A percentile compares a stretch with the other conserved stretches of the same genome.
phyloP scores from a whole-genome alignment of 192 early-diverging fungal species.

The Podila epigama region DNA sequence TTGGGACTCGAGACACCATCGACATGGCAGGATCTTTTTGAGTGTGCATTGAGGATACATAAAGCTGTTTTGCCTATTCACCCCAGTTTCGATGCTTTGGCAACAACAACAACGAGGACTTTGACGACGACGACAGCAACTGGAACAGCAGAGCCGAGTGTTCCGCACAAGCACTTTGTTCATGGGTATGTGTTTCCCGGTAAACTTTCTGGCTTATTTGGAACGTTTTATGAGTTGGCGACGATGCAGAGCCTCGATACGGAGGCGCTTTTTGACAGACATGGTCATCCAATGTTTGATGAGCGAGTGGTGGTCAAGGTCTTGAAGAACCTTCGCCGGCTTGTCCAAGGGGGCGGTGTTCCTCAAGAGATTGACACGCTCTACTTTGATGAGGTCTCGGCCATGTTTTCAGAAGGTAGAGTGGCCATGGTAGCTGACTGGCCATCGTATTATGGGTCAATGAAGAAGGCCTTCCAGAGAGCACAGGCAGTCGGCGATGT shows the following conservation, averaged over 20 bases:
- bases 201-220: conserved; percentile 34
- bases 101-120: too few relatives aligned
- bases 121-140: too few relatives aligned
- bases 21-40: conserved; percentile 24
- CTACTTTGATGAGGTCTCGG: conserved; percentile 41
- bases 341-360: conserved; percentile 12
- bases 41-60: neutral
- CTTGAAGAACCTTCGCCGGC: conserved; percentile 5
- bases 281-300: conserved; percentile 20
- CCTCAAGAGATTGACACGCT: conserved; percentile 25
- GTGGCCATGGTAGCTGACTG: conserved; percentile 35
- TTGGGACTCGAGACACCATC: neutral
- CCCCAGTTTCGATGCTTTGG: neutral
- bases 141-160: too few relatives aligned
- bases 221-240: conserved; percentile 39
- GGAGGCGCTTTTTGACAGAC: conserved; percentile 15
- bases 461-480: conserved; percentile 4
- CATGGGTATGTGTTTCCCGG: conserved; percentile 38
- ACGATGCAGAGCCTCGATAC: conserved; percentile 26
- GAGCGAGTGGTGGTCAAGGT: conserved; percentile 11
- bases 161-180: neutral
- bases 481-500: too few relatives aligned
- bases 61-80: neutral
- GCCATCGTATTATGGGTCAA: conserved; percentile 26
- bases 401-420: conserved; percentile 23